Percentiles rank a stretch among this genome's conserved stretches.
Evolutionary conservation across 805 yeast species (phyloP).

Genomic region (Starmerella sirachaensis): DNA sequence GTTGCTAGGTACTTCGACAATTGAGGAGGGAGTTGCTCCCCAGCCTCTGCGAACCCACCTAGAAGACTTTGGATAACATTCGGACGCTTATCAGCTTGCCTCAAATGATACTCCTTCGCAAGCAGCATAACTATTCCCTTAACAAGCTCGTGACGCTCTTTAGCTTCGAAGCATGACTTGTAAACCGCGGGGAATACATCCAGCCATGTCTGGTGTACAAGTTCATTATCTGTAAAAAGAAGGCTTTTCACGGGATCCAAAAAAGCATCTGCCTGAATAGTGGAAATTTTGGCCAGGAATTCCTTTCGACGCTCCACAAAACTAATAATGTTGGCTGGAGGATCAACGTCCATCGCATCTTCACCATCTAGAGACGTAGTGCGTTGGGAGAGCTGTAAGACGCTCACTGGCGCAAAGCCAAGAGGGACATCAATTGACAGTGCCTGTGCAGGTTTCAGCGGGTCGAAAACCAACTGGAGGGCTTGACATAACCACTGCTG

Average conservation of each 20-base stretch:
- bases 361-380: not conserved
- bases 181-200: slow-evolving; percentile 73
- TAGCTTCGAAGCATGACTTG: slow-evolving; percentile 49
- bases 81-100: slow-evolving; percentile 76
- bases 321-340: slow-evolving; percentile 26
- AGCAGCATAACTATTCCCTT: slow-evolving; percentile 64
- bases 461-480: slow-evolving; percentile 67
- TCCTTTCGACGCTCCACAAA: slow-evolving; percentile 26
- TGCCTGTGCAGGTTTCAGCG: slow-evolving; percentile 44
- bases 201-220: slow-evolving; percentile 76
- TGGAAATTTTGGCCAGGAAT: slow-evolving; percentile 30
- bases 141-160: slow-evolving; percentile 76
- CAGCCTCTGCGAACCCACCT: slow-evolving; percentile 59
- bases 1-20: slow-evolving; percentile 76
- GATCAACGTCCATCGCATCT: slow-evolving; percentile 24
- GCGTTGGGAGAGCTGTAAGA: slow-evolving; percentile 14
- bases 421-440: slow-evolving; percentile 32
- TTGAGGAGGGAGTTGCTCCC: slow-evolving; percentile 81
- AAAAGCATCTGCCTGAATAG: slow-evolving; percentile 46
- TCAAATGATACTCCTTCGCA: slow-evolving; percentile 83
- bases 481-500: slow-evolving; percentile 94
- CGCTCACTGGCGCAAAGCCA: slow-evolving; percentile 26
- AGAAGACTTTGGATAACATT: slow-evolving; percentile 76
- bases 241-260: slow-evolving; percentile 64
- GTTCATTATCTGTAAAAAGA: slow-evolving; percentile 67